phyloP scores from a whole-genome alignment of 441 rosid species.

The Gossypium schwendimanii region DNA sequence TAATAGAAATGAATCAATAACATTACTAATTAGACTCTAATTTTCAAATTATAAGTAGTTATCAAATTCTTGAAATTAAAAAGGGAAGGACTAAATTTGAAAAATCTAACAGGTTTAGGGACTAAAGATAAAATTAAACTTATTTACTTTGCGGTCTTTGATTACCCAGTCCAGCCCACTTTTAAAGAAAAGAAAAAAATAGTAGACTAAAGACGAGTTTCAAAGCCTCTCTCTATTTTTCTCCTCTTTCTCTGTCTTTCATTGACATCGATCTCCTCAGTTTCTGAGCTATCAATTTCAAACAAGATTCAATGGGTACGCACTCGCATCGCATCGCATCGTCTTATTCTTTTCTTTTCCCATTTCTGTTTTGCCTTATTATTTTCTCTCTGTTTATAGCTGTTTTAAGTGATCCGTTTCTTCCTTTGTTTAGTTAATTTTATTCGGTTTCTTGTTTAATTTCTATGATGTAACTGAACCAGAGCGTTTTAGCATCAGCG shows the following conservation, averaged over 20 bases:
- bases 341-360: conserved; percentile 11
- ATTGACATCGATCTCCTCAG: conserved; percentile 11
- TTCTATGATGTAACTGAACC: conserved; percentile 16
- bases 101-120: neutral
- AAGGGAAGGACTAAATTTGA: neutral
- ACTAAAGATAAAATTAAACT: neutral
- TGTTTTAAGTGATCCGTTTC: conserved; percentile 23
- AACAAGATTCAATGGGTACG: conserved; percentile 33
- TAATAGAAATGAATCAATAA: too few relatives aligned
- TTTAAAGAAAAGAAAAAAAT: conserved; percentile 18
- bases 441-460: conserved; percentile 4
- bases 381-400: neutral
- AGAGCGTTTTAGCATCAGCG: conserved; percentile 14
- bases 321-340: conserved; percentile 7
- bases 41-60: too few relatives aligned
- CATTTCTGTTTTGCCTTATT: conserved; percentile 1
- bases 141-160: conserved; percentile 14
- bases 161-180: conserved; percentile 31
- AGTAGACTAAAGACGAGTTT: neutral
- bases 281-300: conserved; percentile 6
- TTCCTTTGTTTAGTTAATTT: conserved; percentile 9
- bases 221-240: conserved; percentile 1
- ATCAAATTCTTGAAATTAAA: neutral
- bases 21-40: too few relatives aligned
- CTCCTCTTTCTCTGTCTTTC: conserved; percentile 2